A percentile compares a stretch with the other conserved stretches of the same genome.
Evolutionary conservation across 2,329 filamentous ascomycete species (phyloP).

Genomic region (Aspergillus jensenii): DNA sequence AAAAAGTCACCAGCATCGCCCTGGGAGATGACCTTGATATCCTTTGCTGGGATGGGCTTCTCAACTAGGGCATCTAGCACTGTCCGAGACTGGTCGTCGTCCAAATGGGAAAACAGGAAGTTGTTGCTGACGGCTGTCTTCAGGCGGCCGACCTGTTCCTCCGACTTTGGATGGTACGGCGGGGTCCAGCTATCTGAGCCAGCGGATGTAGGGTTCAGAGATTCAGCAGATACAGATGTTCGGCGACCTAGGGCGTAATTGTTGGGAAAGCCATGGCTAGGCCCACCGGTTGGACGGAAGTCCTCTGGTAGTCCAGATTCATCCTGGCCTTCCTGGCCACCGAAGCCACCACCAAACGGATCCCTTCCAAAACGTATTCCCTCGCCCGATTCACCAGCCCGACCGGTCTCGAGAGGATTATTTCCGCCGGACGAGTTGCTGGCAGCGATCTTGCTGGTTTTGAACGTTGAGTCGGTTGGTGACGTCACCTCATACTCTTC

Average conservation of each 20-base stretch:
- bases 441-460: constrained; percentile 36
- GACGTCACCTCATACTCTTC: constrained; percentile 80
- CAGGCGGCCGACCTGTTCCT: constrained; percentile 77
- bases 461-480: constrained; percentile 66
- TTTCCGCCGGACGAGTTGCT: constrained; percentile 31
- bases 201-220: constrained; percentile 82
- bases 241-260: constrained; percentile 93
- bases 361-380: constrained; percentile 34
- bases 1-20: constrained; percentile 97
- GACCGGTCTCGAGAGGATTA: constrained; percentile 44
- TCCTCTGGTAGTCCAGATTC: constrained; percentile 21
- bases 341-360: constrained; percentile 30
- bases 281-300: constrained; percentile 26
- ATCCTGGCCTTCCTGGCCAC: constrained; percentile 21
- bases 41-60: constrained; percentile 92
- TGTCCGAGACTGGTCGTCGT: constrained; percentile 86
- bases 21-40: constrained; percentile 87
- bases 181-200: constrained; percentile 87
- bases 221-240: constrained; percentile 95
- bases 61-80: constrained; percentile 89
- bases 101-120: constrained; percentile 90
- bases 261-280: constrained; percentile 60
- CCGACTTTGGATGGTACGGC: constrained; percentile 77
- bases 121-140: constrained; percentile 81
- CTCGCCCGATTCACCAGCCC: constrained; percentile 22